Evolutionary conservation across 148 eudicot species (phyloP).

Genomic region (Oxyria digyna): DNA sequence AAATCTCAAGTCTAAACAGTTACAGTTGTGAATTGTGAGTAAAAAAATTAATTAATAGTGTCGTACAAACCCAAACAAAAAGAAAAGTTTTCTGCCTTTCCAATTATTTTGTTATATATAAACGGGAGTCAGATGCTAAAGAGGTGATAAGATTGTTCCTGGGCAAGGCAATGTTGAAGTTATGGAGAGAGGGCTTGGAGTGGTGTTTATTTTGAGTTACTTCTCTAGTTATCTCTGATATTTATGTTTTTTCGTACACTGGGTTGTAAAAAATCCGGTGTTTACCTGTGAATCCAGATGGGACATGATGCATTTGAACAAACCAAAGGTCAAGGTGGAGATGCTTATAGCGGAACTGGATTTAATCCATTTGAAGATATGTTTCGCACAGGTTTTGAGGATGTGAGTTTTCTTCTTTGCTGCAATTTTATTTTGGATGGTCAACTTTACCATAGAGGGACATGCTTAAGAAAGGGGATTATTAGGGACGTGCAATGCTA

Average conservation of each 20-base stretch:
- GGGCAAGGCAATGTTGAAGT: background rate
- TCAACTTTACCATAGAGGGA: background rate
- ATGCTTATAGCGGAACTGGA: slow-evolving; percentile 25
- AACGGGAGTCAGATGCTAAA: background rate
- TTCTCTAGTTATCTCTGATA: background rate
- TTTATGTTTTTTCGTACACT: background rate
- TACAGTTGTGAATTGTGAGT: background rate
- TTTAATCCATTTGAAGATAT: slow-evolving; percentile 49
- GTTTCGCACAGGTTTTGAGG: slow-evolving; percentile 21
- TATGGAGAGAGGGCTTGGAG: background rate
- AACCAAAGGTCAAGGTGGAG: slow-evolving; percentile 38
- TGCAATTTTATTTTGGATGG: background rate
- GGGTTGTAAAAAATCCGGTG: background rate
- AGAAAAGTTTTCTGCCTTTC: background rate
- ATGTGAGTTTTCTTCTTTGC: slow-evolving; percentile 35
- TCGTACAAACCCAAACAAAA: background rate
- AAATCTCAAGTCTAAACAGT: background rate
- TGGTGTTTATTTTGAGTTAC: background rate
- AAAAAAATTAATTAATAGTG: background rate
- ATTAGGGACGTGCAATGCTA: background rate
- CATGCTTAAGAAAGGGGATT: background rate
- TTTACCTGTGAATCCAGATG: slow-evolving; percentile 26
- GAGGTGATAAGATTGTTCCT: background rate
- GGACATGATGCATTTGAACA: slow-evolving; percentile 64
- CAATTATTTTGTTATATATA: background rate